Base-by-base conservation (phyloP, 495 filamentous ascomycete genomes). In the Annulohypoxylon bovei region DNA sequence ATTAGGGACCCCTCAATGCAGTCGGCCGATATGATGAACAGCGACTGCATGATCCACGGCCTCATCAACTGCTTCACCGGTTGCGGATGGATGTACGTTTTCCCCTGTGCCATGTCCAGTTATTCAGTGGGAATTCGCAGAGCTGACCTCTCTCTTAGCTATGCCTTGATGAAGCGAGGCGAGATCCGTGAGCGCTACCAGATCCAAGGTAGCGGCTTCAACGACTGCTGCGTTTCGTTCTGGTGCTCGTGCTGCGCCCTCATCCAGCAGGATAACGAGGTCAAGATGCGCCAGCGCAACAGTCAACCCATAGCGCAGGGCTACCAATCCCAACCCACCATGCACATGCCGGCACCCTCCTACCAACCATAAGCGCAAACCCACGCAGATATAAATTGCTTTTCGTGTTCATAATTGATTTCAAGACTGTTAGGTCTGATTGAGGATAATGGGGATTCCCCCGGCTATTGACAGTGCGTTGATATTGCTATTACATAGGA, bases 171-270 rank as follows among this genome's bases (percentile, higher is more conserved):
- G 65, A 85, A 88, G 73, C 87, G 87, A 37, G 70, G 75, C 39
- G 81, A 86, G 52, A 80, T 88, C 56, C 84, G 88, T 11, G 68
- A 84, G 20, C 79, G 77, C 22, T 87, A 85, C 76, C 72, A 79
- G 61, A 85, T 90, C 76, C 71, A 84, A n/a, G 88, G 88, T 30
- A 82, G 81, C 54, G 79, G 75, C 7, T 78, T 77, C 76, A 79
- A 63, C 35, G 88, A 89, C 71, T 87, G 81, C 74, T 81, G 83
- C 55, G 75, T 77, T 14, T 74, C 81, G 11, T 87, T 74, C 79
- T 89, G 85, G 80, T 86, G 82, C 50, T 82, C 85, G 65, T 90
- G 88, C 79, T 79, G 79, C 74, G 72, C 73, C 12, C 70, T 78
- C 18, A 78, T 79, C 47, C 79, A 81, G 52, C 75, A 79, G 28